phyloP scores from a whole-genome alignment of 768 basidiomycete species.

The Mycena capillaripes region DNA sequence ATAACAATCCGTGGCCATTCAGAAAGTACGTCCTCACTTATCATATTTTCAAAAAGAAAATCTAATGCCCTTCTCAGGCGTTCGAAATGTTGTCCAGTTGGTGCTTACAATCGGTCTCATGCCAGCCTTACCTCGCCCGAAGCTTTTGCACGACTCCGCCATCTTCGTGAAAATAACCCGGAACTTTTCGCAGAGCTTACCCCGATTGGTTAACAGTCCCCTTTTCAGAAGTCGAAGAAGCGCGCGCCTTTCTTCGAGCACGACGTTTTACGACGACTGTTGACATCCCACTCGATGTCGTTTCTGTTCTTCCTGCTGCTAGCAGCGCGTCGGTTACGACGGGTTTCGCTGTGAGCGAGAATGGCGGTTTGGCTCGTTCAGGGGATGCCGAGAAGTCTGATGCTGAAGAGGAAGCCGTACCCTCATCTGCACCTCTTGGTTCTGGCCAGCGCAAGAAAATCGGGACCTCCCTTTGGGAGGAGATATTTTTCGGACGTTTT shows the following conservation, averaged over 20 bases:
- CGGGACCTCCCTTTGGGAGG: background rate
- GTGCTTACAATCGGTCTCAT: conserved; percentile 4
- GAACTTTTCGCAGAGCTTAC: background rate
- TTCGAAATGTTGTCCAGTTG: conserved; percentile 21
- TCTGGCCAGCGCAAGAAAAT: conserved; percentile 2
- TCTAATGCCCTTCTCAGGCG: background rate
- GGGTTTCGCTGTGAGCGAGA: background rate
- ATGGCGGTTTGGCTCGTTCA: background rate
- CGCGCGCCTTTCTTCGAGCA: background rate
- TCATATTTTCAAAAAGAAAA: no score
- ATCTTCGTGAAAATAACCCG: background rate
- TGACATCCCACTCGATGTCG: background rate
- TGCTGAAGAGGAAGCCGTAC: background rate
- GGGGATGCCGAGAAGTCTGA: conserved; percentile 3
- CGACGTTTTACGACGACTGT: background rate
- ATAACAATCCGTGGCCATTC: background rate
- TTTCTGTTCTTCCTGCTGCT: background rate
- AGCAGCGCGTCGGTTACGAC: background rate
- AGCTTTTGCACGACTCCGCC: background rate
- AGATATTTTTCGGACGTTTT: background rate
- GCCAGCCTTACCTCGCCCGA: background rate
- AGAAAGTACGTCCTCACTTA: background rate
- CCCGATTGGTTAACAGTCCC: background rate
- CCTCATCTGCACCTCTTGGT: background rate
- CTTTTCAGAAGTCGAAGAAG: background rate